Evolutionary conservation across 2,329 filamentous ascomycete species (phyloP), one percentile per base, ranked within the genome.

Genomic region (Colletotrichum tabaci): DNA sequence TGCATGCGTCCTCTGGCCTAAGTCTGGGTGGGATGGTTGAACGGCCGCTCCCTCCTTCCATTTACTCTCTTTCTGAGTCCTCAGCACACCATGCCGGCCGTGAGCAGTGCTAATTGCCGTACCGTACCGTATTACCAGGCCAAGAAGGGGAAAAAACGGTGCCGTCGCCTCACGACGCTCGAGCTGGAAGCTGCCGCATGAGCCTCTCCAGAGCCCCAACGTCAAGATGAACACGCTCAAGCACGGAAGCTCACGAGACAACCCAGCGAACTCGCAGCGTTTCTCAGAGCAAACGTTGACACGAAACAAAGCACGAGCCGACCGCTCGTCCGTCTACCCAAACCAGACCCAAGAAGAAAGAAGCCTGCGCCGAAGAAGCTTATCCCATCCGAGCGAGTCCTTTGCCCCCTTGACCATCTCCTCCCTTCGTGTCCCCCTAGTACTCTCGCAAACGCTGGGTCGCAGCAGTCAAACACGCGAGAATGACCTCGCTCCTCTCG

Each of bases 311-410:
- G 46, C 58, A 61, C 46, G 16, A n/a, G 18, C 58, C 46, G 26
- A 40, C 58, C 30, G 46, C 50, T 61, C 58, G 21, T 61, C 58
- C n/a, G 58, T 47, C 44, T 35, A 16, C 23, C 13, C 44, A 49
- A 15, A 13, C 7, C n/a, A 61, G 12, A 3, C n/a, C 12, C 26
- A 12, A 21, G 18, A 8, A 10, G 26, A 38, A 7, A 21, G 63
- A 58, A 66, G 21, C 26, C 53, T 52, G 63, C 23, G 52, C 35
- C 23, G 63, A 66, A 66, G 63, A 66, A 44, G 46, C 63, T 44
- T 61, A 66, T 52, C 12, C 35, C 46, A 38, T 44, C 63, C 35
- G 49, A 23, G 44, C n/a, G 49, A 23, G 44, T 8, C 35, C 18
- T 18, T 42, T 13, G 10, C 8, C 9, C 30, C 15, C 30, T 13